Evolutionary conservation across 768 basidiomycete species (phyloP), one percentile per base, ranked within the genome.

Genomic region (Hygrocybe punicea): DNA sequence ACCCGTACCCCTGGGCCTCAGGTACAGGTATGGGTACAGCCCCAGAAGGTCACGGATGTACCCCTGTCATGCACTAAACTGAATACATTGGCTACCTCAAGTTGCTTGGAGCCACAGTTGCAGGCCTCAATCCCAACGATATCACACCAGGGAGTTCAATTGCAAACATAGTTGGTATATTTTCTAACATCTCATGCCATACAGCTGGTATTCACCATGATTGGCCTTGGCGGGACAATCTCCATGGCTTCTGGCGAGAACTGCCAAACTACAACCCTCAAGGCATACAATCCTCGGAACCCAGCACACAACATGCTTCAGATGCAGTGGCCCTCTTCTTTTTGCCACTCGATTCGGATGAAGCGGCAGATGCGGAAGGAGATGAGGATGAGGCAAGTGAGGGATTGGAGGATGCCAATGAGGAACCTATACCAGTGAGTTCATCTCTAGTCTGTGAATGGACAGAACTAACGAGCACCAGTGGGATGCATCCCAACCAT

Each of bases 211-310:
- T 68, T 14, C 37, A 24, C 1, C 17, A 25, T 1, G 35, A 62
- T 10, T 71, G 65, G 64, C 66, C 68, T 23, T 71, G 65, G 63
- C 71, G 67, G 66, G 61, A 66, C 19, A 60, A 64, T 29, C 52
- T 72, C 2, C 68, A 72, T 46, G 33, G 63, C 11, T 64, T 69
- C 44, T 71, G 69, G 69, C 25, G 52, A 11, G 64, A 71, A 52
- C 64, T 71, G 23, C 71, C 70, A 2, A 64, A 64, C 55, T 71
- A 68, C 60, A 69, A 69, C 46, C 63, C 70, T 1, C 47, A 69
- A 11, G 62, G 57, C 8, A 66, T 69, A 2, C 51, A 47, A 13
- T 63, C 56, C 1, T 65, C 63, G 2, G 53, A 58, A 11, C 67
- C 62, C 7, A 61, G 63, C 1, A 53, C 37, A 16, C 58, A 66